These are phyloP conservation scores for Yamadazyma mexicana DNA, from an alignment of 1,139 yeast genomes.

Conservation along the genomic window DNA sequence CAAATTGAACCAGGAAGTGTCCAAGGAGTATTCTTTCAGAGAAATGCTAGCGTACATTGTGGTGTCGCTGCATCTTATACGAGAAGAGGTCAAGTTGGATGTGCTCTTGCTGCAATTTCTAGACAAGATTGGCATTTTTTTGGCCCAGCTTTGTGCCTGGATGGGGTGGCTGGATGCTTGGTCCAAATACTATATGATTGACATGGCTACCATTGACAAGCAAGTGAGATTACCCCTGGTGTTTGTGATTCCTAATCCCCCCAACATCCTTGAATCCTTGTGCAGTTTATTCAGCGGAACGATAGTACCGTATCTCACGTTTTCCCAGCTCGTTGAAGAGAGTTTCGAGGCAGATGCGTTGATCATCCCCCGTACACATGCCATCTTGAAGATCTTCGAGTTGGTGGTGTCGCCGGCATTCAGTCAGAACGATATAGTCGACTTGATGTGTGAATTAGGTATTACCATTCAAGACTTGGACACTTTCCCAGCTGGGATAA, in stretches of 20 bases:
- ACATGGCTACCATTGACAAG: slow-evolving; percentile 22
- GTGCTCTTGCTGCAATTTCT: slow-evolving; percentile 40
- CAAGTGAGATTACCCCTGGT: slow-evolving; percentile 38
- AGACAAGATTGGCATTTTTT: slow-evolving; percentile 46
- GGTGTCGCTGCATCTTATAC: slow-evolving; percentile 67
- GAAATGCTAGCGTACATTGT: slow-evolving; percentile 63
- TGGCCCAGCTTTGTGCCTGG: slow-evolving; percentile 65
- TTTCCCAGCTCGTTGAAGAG: slow-evolving; percentile 69
- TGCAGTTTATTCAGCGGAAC: slow-evolving; percentile 47
- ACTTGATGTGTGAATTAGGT: slow-evolving; percentile 56
- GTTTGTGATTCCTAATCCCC: slow-evolving; percentile 50
- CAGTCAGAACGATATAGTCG: slow-evolving; percentile 54
- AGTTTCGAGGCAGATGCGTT: slow-evolving; percentile 58
- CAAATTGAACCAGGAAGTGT: slow-evolving; percentile 25
- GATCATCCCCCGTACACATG: slow-evolving; percentile 65
- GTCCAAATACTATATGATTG: slow-evolving; percentile 55
- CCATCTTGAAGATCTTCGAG: slow-evolving; percentile 60
- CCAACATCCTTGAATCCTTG: slow-evolving; percentile 55
- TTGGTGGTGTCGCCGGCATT: slow-evolving; percentile 56
- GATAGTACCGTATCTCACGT: slow-evolving; percentile 58
- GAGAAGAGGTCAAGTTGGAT: slow-evolving; percentile 74
- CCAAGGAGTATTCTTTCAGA: slow-evolving; percentile 38
- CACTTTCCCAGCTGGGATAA: slow-evolving; percentile 72
- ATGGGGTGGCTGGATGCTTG: slow-evolving; percentile 77
- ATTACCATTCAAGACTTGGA: slow-evolving; percentile 57